Evolutionary conservation across 352 stramenopile species (phyloP), one percentile per base, ranked within the genome.

Genomic region (Globisporangium echinulatum): DNA sequence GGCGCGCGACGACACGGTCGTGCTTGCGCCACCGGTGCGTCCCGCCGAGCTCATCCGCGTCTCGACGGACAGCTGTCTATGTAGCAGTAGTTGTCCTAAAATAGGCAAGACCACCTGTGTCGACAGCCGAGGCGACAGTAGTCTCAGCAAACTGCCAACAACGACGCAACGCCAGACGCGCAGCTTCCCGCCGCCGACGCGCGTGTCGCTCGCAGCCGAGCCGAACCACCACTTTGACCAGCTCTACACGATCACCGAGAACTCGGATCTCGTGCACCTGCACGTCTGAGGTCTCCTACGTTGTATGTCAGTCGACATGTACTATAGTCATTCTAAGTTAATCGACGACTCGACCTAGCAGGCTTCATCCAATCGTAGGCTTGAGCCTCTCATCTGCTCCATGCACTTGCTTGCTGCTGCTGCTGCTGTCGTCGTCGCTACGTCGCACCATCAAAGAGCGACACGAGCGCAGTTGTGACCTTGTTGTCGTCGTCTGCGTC

Each of bases 231-330:
- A 67, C 40, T 67, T 82, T 33, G 70, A 84, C 17, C 68, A 82
- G 43, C 72, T 87, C 52, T 82, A 81, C 63, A 71, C 77, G 46
- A 87, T 87, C 67, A 76, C 64, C 3, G 77, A 86, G 52, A 72
- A 82, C 68, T 56, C 57, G 13, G 75, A 82, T 56, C 54, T 70
- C 42, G 42, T 64, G n/a, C 63, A 68, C 36, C 25, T 33, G 25
- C 25, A 33, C 25, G 2, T 33, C 25, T 33, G 25, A 33, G 25
- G 25, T 33, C 25, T 33, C 25, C 25, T 33, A 3, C 25, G 25
- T 33, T 33, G 25, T 17, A 13, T 36, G 14, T 7, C 11, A 13
- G 7, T 14, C n/a, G 6, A 9, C 13, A n/a, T 48, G 4, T n/a
- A 9, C 43, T 48, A 48, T 19, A 48, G 43, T 17, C 25, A 33